Conservation (phyloP, 2,329 filamentous ascomycete species). For the Colletotrichum salicis region DNA sequence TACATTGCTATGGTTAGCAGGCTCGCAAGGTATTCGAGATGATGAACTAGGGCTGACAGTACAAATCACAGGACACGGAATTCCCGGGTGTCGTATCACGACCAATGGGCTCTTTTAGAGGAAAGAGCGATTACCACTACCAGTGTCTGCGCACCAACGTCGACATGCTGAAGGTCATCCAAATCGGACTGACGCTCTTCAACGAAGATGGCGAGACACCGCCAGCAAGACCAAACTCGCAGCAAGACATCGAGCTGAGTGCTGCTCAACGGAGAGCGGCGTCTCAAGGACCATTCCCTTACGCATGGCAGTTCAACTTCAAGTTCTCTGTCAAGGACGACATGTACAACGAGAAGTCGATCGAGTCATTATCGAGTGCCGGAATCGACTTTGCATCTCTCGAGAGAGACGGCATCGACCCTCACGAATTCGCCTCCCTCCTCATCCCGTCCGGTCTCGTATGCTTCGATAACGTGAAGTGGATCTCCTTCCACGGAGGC, state of each 20-base stretch:
- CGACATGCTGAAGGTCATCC: conserved; percentile 96
- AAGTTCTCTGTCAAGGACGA: conserved; percentile 93
- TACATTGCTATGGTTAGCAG: conserved; percentile 94
- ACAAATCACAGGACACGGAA: conserved; percentile 81
- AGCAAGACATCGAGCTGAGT: conserved; percentile 53
- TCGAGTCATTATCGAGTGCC: conserved; percentile 87
- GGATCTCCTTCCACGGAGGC: conserved; percentile 97
- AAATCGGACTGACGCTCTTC: conserved; percentile 94
- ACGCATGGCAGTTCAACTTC: conserved; percentile 99
- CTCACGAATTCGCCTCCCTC: conserved; percentile 86
- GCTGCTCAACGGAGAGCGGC: conserved; percentile 52
- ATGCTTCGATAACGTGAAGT: conserved; percentile 86
- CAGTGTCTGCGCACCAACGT: conserved; percentile 97
- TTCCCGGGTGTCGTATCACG: conserved; percentile 97
- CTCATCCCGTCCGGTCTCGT: conserved; percentile 93
- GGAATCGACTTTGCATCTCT: conserved; percentile 92
- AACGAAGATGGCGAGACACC: conserved; percentile 89
- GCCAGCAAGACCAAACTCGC: conserved; percentile 70
- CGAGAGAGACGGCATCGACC: conserved; percentile 89
- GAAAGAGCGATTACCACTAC: conserved; percentile 98
- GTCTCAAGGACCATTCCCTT: conserved; percentile 71
- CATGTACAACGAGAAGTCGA: conserved; percentile 97
- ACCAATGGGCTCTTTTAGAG: conserved; percentile 93
- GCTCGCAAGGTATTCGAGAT: not conserved
- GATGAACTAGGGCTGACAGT: conserved; percentile 20